These are phyloP conservation scores for Candida khao-thaluensis DNA, from an alignment of 805 yeast genomes.

Conservation along the genomic window DNA sequence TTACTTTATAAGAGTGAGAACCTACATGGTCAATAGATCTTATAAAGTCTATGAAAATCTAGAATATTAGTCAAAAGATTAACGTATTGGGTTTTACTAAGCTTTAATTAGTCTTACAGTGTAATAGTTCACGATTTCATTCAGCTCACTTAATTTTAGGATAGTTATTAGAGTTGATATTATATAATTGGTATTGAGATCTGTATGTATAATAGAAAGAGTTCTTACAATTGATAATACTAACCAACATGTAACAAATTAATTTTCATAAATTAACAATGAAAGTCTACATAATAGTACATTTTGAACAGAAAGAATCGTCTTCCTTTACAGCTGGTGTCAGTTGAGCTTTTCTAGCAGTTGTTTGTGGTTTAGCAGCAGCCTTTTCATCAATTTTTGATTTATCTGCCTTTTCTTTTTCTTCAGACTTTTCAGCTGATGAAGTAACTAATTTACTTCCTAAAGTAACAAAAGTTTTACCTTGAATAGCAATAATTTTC, in stretches of 20 bases:
- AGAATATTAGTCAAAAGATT: conserved; percentile 7
- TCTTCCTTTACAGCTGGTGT: conserved; percentile 18
- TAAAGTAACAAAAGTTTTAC: conserved; percentile 47
- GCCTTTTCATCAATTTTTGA: conserved; percentile 4
- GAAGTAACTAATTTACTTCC: conserved; percentile 21
- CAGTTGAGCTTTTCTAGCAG: conserved; percentile 14
- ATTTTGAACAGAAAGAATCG: conserved; percentile 18
- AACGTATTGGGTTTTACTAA: conserved; percentile 4
- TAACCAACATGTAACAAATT: too few relatives aligned
- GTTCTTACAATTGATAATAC: too few relatives aligned
- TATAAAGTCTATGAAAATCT: not conserved
- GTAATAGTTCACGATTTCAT: conserved; percentile 6
- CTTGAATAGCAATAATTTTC: conserved; percentile 66
- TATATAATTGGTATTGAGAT: conserved; percentile 7
- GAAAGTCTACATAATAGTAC: too few relatives aligned
- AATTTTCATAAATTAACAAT: too few relatives aligned
- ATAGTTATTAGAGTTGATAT: conserved; percentile 3
- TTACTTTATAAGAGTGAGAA: not conserved
- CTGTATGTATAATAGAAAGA: conserved; percentile 8
- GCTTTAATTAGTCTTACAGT: not conserved
- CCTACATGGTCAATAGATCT: not conserved
- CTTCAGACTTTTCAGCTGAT: too few relatives aligned
- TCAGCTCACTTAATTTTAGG: not conserved
- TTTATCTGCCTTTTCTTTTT: too few relatives aligned
- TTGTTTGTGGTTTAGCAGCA: conserved; percentile 6